A percentile compares a stretch with the other conserved stretches of the same genome.
Conservation (phyloP, 2,329 filamentous ascomycete genomes). For the Cylindrodendrum hubeiense region DNA sequence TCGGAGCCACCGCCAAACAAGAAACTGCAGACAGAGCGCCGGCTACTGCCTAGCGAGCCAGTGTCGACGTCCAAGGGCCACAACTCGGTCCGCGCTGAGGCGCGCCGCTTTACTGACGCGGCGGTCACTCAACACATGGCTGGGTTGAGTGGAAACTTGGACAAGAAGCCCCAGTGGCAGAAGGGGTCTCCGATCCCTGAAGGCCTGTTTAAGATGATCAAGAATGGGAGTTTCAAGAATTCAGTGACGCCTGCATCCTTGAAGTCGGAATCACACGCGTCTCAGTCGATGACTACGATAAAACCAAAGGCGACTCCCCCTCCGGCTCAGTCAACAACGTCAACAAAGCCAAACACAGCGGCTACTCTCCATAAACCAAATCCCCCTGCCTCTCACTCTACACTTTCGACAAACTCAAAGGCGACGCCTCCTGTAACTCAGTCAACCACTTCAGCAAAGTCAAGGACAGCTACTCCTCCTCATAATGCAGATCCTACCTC, state of each 20-base stretch:
- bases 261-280: background rate
- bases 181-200: background rate
- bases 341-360: background rate
- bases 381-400: background rate
- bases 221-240: background rate
- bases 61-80: background rate
- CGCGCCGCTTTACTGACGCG: conserved; percentile 39
- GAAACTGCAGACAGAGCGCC: background rate
- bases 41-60: background rate
- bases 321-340: background rate
- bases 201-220: background rate
- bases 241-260: background rate
- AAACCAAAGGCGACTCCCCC: background rate
- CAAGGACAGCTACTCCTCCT: background rate
- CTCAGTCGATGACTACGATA: background rate
- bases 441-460: background rate
- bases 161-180: conserved; percentile 25
- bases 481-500: background rate
- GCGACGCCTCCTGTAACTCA: background rate
- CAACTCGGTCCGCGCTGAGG: conserved; percentile 13
- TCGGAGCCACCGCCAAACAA: conserved; percentile 4
- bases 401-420: background rate
- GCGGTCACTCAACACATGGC: conserved; percentile 25
- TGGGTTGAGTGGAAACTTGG: conserved; percentile 10
- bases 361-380: background rate